phyloP scores from a whole-genome alignment of 2,329 filamentous ascomycete genomes.

The Sclerotinia glacialis region DNA sequence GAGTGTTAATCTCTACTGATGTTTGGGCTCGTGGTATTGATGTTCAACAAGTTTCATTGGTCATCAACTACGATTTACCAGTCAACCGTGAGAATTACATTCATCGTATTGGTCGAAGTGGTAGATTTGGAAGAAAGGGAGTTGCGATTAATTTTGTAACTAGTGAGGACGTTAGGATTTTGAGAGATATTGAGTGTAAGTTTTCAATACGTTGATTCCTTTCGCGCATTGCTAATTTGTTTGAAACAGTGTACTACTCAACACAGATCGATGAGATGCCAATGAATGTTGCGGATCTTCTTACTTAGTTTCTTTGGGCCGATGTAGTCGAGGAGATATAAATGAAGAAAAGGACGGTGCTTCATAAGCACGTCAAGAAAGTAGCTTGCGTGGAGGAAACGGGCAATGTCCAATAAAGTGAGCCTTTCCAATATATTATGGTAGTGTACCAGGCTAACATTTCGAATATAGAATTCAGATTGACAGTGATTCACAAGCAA shows the following conservation, averaged over 20 bases:
- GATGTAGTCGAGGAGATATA: neutral
- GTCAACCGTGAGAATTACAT: slow-evolving; percentile 99
- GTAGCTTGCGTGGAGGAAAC: slow-evolving; percentile 36
- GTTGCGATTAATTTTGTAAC: slow-evolving; percentile 99
- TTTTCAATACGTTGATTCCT: slow-evolving; percentile 30
- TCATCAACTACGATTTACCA: slow-evolving; percentile 98
- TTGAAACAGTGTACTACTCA: slow-evolving; percentile 61
- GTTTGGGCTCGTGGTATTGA: slow-evolving; percentile 98
- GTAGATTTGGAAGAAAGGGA: slow-evolving; percentile 95
- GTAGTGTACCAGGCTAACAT: neutral
- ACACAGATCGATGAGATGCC: slow-evolving; percentile 82
- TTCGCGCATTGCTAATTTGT: neutral
- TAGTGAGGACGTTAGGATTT: slow-evolving; percentile 93
- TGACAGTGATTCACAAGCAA: neutral
- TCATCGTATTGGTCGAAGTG: slow-evolving; percentile 93
- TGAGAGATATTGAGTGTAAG: slow-evolving; percentile 92
- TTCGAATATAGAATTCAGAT: slow-evolving; percentile 4
- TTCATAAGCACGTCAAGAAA: slow-evolving; percentile 28
- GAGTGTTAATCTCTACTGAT: slow-evolving; percentile 95
- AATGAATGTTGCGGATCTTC: slow-evolving; percentile 61
- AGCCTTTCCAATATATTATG: neutral
- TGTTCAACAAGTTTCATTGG: slow-evolving; percentile 94
- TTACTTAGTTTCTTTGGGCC: slow-evolving; percentile 29
- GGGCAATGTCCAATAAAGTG: slow-evolving; percentile 35
- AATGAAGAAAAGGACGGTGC: slow-evolving; percentile 21